A percentile compares a stretch with the other conserved stretches of the same genome.
phyloP scores from a whole-genome alignment of 257 asterid species.

The Asclepias syriaca region DNA sequence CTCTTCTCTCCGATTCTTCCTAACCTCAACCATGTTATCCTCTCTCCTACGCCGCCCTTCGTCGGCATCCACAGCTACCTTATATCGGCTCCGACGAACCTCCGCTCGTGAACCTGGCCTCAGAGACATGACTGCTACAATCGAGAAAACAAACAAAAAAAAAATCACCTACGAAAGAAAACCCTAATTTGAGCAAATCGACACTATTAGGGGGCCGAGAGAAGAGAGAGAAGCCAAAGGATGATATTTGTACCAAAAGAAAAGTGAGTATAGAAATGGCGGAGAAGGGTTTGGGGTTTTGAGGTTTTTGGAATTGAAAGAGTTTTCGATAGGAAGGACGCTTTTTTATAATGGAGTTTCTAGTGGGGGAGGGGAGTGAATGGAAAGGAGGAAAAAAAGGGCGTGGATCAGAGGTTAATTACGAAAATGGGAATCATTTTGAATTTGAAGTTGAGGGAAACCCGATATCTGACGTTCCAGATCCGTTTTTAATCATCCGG shows the following conservation, averaged over 20 bases:
- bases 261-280: constrained; percentile 7
- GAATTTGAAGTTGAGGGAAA: constrained; percentile 39
- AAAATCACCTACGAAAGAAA: background rate
- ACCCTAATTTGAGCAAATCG: constrained; percentile 7
- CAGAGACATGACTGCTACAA: constrained; percentile 51
- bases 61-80: constrained; percentile 89
- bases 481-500: background rate
- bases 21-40: constrained; percentile 92
- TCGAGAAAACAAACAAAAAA: too few species aligned
- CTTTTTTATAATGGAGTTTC: constrained; percentile 26
- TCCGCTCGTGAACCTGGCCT: constrained; percentile 71
- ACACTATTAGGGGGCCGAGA: background rate
- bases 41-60: constrained; percentile 93
- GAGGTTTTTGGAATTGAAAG: constrained; percentile 23
- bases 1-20: constrained; percentile 84
- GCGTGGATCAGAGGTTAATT: constrained; percentile 42
- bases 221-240: too few species aligned
- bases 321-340: constrained; percentile 25
- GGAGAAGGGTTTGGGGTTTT: constrained; percentile 9
- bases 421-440: constrained; percentile 39
- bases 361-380: background rate
- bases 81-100: constrained; percentile 81
- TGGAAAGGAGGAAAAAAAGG: constrained; percentile 15
- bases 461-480: constrained; percentile 3
- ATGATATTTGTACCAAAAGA: background rate